These are phyloP conservation scores for Annona squamosa DNA, from an alignment of 164 flowering plant genomes.

Conservation along the genomic window DNA sequence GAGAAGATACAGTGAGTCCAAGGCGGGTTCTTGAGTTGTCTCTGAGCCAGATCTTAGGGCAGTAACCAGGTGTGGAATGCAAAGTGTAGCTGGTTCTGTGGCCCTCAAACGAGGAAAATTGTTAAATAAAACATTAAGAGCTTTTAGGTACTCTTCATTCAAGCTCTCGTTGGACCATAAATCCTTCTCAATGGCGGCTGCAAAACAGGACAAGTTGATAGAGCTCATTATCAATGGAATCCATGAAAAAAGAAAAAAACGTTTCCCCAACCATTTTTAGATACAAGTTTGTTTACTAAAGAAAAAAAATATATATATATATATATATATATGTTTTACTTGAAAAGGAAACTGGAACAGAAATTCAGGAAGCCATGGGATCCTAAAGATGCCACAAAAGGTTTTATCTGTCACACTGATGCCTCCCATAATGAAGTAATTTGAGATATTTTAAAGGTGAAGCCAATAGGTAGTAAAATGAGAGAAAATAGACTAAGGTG, in stretches of 20 bases:
- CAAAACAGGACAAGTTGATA: conserved; percentile 13
- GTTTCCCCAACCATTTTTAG: too few relatives aligned
- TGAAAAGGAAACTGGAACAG: too few relatives aligned
- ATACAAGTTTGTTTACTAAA: too few relatives aligned
- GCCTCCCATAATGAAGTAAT: too few relatives aligned
- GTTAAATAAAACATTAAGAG: conserved; percentile 70
- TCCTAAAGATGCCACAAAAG: too few relatives aligned
- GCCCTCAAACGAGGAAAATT: conserved; percentile 96
- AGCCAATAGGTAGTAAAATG: too few relatives aligned
- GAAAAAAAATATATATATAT: too few relatives aligned
- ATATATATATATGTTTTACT: too few relatives aligned
- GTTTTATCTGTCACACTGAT: too few relatives aligned
- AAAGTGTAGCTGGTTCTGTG: conserved; percentile 91
- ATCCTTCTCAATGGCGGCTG: conserved; percentile 96
- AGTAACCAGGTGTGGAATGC: conserved; percentile 87
- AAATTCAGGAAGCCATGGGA: too few relatives aligned
- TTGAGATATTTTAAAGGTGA: too few relatives aligned
- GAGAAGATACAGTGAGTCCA: conserved; percentile 82
- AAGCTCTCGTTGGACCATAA: conserved; percentile 86
- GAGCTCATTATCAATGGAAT: background rate
- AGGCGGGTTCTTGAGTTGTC: conserved; percentile 94
- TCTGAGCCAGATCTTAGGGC: conserved; percentile 84
- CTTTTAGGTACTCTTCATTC: conserved; percentile 84
- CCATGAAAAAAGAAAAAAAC: background rate
- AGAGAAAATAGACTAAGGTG: too few relatives aligned